Conservation (phyloP, 140 eudicot genomes). For the Anethum foeniculum region DNA sequence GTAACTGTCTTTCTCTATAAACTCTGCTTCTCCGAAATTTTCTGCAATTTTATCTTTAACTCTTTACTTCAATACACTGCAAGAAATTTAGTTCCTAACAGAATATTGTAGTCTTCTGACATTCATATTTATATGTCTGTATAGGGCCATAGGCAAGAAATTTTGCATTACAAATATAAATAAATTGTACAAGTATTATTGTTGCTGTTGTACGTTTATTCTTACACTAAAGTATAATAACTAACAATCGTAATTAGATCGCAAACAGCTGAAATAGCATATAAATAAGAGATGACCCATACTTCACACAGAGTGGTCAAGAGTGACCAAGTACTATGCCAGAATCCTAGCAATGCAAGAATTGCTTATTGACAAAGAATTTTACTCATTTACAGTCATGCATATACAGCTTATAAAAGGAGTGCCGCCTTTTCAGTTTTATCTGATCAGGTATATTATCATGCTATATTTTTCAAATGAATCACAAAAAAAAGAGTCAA, state of each 20-base stretch:
- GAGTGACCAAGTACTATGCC: not conserved
- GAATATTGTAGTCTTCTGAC: not conserved
- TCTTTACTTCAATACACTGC: not conserved
- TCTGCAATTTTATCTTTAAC: not conserved
- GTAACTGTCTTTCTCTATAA: not conserved
- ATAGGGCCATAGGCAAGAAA: not conserved
- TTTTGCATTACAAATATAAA: not conserved
- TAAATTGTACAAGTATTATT: not conserved
- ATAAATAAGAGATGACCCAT: not conserved
- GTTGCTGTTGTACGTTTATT: not conserved
- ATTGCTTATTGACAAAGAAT: not conserved
- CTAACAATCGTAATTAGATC: not conserved
- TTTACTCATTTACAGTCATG: not conserved
- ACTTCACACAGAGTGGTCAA: not conserved
- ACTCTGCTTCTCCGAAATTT: not conserved
- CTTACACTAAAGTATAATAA: not conserved
- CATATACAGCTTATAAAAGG: not conserved
- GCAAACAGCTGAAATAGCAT: not conserved
- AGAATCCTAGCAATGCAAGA: not conserved
- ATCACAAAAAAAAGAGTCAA: not conserved
- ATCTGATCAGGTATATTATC: not conserved
- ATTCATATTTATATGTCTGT: not conserved
- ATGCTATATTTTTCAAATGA: not conserved
- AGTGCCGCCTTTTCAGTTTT: not conserved
- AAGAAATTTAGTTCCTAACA: not conserved